Evolutionary conservation across 2,329 filamentous ascomycete species (phyloP).

Genomic region (Arachnopeziza araneosa): DNA sequence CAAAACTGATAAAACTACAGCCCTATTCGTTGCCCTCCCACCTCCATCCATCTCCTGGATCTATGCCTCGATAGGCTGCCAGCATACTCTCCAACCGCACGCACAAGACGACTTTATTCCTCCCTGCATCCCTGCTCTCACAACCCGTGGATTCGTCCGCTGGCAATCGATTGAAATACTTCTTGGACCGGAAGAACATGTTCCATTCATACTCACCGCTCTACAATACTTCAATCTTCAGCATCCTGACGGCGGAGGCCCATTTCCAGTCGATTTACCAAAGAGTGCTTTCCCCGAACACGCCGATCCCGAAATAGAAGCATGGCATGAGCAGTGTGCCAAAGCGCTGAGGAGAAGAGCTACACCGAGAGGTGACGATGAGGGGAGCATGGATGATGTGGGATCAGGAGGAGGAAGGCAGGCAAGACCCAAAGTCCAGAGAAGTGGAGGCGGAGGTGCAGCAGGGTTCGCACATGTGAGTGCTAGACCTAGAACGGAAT

Average conservation of each 20-base stretch:
- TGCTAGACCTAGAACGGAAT: slow-evolving; percentile 14
- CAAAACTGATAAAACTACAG: slow-evolving; percentile 32
- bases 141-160: slow-evolving; percentile 76
- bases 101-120: slow-evolving; percentile 62
- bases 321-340: slow-evolving; percentile 79
- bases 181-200: slow-evolving; percentile 82
- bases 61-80: slow-evolving; percentile 85
- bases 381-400: slow-evolving; percentile 17
- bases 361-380: slow-evolving; percentile 18
- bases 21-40: slow-evolving; percentile 72
- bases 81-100: slow-evolving; percentile 72
- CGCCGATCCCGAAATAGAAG: slow-evolving; percentile 73
- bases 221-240: slow-evolving; percentile 71
- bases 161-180: slow-evolving; percentile 93
- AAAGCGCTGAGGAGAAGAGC: slow-evolving; percentile 60
- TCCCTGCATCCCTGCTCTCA: slow-evolving; percentile 78
- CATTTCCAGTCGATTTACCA: slow-evolving; percentile 57
- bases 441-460: slow-evolving; percentile 1
- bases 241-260: slow-evolving; percentile 66
- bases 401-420: slow-evolving; percentile 7
- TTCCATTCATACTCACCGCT: slow-evolving; percentile 74
- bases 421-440: slow-evolving; percentile 25
- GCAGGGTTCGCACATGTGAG: slow-evolving; percentile 22
- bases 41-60: slow-evolving; percentile 79
- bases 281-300: slow-evolving; percentile 60